These are phyloP conservation scores for Thraustochytrium sp. DNA, from an alignment of 352 stramenopile genomes.

Conservation along the genomic window DNA sequence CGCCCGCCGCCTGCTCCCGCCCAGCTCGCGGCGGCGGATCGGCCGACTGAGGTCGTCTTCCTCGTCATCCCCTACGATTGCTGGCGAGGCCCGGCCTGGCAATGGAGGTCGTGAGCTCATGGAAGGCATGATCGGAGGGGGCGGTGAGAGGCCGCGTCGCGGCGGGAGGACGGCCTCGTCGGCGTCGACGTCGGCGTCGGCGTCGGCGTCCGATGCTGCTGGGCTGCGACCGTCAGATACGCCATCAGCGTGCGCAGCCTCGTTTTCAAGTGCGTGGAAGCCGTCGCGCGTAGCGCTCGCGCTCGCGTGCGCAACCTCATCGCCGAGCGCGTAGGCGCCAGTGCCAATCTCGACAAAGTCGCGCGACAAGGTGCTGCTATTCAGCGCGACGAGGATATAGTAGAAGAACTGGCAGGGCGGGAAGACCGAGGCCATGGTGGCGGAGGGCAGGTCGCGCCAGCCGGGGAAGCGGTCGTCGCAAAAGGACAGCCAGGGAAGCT, in stretches of 20 bases:
- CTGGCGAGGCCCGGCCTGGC: no score
- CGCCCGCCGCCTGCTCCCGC: no score
- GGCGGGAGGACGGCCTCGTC: no score
- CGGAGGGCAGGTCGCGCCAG: neutral
- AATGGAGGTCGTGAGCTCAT: no score
- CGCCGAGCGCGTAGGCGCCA: neutral
- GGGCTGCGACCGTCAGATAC: neutral
- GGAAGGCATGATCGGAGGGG: no score
- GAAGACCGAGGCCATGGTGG: neutral
- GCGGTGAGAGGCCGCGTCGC: no score
- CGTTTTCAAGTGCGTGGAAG: neutral
- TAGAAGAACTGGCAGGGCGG: constrained; percentile 32
- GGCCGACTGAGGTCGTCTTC: no score
- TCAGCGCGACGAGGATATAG: constrained; percentile 16
- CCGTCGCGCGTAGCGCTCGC: no score
- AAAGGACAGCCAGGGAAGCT: constrained; percentile 5
- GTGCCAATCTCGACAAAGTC: neutral
- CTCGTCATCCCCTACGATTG: no score
- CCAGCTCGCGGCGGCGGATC: no score
- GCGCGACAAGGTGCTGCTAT: neutral
- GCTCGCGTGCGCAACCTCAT: neutral
- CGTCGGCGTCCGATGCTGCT: neutral
- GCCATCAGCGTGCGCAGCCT: neutral
- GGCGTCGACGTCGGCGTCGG: no score
- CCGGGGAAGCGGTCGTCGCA: neutral